These are phyloP conservation scores for Austroboletus festivus DNA, from an alignment of 768 basidiomycete species.

Conservation along the genomic window DNA sequence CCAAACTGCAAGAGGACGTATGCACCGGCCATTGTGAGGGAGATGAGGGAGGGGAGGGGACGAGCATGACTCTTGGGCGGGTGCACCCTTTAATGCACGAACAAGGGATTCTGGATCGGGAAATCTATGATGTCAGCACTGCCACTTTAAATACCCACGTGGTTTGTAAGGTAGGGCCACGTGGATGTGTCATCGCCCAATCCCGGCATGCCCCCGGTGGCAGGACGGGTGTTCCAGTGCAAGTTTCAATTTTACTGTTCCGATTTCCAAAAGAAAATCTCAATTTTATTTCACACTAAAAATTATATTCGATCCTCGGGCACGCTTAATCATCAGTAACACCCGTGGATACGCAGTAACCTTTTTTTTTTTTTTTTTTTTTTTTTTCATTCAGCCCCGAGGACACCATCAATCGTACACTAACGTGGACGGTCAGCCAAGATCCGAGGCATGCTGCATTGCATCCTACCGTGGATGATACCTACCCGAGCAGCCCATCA, in stretches of 20 bases:
- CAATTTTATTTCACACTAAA: neutral
- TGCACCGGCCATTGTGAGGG: constrained; percentile 33
- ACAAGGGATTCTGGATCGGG: constrained; percentile 43
- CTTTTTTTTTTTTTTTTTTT: neutral
- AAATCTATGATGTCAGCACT: constrained; percentile 27
- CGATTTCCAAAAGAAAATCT: neutral
- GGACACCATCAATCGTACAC: constrained; percentile 37
- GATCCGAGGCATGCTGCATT: neutral
- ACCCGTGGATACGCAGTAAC: neutral
- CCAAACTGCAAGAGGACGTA: constrained; percentile 63
- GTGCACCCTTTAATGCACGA: constrained; percentile 32
- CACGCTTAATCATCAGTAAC: neutral
- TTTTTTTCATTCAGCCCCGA: neutral
- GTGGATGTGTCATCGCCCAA: constrained; percentile 26
- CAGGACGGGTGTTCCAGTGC: neutral
- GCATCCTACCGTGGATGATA: constrained; percentile 45
- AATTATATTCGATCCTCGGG: neutral
- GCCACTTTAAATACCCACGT: constrained; percentile 34
- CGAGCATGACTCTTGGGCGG: constrained; percentile 9
- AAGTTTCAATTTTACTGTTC: neutral
- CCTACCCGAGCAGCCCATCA: constrained; percentile 27
- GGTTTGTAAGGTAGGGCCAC: constrained; percentile 31
- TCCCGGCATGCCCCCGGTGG: too few relatives aligned
- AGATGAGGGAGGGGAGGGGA: constrained; percentile 17
- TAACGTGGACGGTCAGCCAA: constrained; percentile 21